phyloP scores from a whole-genome alignment of 1,284 basidiomycete species.

The Naganishia sp. region DNA sequence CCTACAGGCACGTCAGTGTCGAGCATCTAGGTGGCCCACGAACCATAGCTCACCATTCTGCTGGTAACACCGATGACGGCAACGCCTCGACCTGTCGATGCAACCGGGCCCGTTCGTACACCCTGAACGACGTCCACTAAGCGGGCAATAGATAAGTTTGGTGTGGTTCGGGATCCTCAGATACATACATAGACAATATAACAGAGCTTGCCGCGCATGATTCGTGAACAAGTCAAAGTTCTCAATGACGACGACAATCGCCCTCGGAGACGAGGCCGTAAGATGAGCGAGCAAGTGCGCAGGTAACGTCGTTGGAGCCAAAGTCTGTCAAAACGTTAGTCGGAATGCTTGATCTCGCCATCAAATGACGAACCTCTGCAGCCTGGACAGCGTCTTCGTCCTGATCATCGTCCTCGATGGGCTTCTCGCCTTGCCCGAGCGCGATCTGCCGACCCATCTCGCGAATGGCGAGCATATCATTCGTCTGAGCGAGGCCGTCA shows the following conservation, averaged over 20 bases:
- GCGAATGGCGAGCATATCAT: constrained; percentile 84
- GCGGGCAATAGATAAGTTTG: constrained; percentile 9
- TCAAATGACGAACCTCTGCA: constrained; percentile 38
- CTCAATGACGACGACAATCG: constrained; percentile 80
- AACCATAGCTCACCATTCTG: constrained; percentile 59
- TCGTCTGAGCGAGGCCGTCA: constrained; percentile 80
- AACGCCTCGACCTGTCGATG: constrained; percentile 60
- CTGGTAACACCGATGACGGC: constrained; percentile 80
- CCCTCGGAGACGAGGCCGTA: constrained; percentile 72
- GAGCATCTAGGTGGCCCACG: neutral
- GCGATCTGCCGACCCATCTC: constrained; percentile 79
- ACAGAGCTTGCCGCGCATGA: constrained; percentile 80
- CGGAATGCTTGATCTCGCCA: neutral
- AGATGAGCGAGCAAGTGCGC: constrained; percentile 79
- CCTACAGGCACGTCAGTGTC: constrained; percentile 49
- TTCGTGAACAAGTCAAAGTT: constrained; percentile 87
- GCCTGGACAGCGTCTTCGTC: constrained; percentile 47
- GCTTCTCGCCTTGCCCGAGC: constrained; percentile 51
- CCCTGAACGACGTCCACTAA: constrained; percentile 57
- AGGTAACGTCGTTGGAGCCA: constrained; percentile 60
- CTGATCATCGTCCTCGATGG: constrained; percentile 47
- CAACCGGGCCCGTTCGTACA: constrained; percentile 51
- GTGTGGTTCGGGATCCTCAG: constrained; percentile 48
- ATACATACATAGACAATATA: constrained; percentile 87
- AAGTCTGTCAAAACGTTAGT: constrained; percentile 39